phyloP scores from a whole-genome alignment of 2,329 filamentous ascomycete genomes.

The Nemania sp. region DNA sequence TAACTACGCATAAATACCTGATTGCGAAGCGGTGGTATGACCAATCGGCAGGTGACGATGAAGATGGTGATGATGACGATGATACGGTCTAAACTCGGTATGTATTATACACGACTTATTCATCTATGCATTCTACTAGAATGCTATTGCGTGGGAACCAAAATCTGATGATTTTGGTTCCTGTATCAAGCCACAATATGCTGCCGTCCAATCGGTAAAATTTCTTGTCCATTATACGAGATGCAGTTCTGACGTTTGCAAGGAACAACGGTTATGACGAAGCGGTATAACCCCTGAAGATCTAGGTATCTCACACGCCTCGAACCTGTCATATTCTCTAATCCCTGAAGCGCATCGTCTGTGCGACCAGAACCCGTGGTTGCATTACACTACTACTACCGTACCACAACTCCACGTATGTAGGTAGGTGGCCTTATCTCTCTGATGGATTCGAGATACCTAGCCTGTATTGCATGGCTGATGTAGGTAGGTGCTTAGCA shows the following conservation, averaged over 20 bases:
- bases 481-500: conserved; percentile 10
- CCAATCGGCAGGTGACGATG: conserved; percentile 22
- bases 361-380: conserved; percentile 31
- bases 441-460: conserved; percentile 9
- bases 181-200: conserved; percentile 28
- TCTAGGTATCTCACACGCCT: conserved; percentile 33
- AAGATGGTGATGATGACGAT: background rate
- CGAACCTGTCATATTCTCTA: conserved; percentile 13
- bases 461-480: conserved; percentile 15
- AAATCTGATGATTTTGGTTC: conserved; percentile 19
- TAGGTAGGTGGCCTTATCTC: conserved; percentile 18
- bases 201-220: conserved; percentile 31
- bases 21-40: conserved; percentile 4
- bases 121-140: conserved; percentile 8
- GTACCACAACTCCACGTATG: conserved; percentile 7
- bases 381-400: conserved; percentile 19
- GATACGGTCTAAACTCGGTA: conserved; percentile 26
- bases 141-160: conserved; percentile 21
- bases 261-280: conserved; percentile 15
- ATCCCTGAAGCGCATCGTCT: conserved; percentile 36
- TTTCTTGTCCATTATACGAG: conserved; percentile 14
- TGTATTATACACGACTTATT: conserved; percentile 1
- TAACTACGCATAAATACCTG: conserved; percentile 13
- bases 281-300: conserved; percentile 32
- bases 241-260: conserved; percentile 26